Evolutionary conservation across 345 rosid species (phyloP).

Genomic region (Syzygium oleosum): DNA sequence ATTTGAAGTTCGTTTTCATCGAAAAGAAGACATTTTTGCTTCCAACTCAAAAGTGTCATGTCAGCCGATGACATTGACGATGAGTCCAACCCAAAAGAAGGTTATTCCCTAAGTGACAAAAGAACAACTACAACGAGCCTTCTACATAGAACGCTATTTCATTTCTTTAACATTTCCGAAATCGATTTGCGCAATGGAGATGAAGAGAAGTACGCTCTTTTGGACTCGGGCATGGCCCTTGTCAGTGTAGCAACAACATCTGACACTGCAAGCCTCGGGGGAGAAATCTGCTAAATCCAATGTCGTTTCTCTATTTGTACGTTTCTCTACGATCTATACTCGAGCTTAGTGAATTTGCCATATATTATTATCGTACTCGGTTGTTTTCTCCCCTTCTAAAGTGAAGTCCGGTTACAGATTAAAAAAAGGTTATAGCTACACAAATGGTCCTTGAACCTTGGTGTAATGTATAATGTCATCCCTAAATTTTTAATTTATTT

Average conservation of each 20-base stretch:
- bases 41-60: background rate
- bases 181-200: background rate
- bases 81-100: background rate
- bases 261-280: background rate
- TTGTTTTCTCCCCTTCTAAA: background rate
- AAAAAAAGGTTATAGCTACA: too few relatives aligned
- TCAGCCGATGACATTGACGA: background rate
- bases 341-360: background rate
- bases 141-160: background rate
- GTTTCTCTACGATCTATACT: background rate
- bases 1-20: background rate
- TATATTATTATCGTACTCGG: background rate
- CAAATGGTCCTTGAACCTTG: too few relatives aligned
- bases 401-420: background rate
- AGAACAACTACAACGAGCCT: background rate
- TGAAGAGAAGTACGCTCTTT: background rate
- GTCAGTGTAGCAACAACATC: background rate
- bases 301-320: background rate
- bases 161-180: background rate
- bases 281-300: background rate
- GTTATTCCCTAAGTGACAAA: background rate
- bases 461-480: too few relatives aligned
- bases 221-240: background rate
- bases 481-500: too few relatives aligned
- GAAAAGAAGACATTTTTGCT: background rate